Conservation (phyloP, 257 asterid genomes). For the Solanum sitiens region DNA sequence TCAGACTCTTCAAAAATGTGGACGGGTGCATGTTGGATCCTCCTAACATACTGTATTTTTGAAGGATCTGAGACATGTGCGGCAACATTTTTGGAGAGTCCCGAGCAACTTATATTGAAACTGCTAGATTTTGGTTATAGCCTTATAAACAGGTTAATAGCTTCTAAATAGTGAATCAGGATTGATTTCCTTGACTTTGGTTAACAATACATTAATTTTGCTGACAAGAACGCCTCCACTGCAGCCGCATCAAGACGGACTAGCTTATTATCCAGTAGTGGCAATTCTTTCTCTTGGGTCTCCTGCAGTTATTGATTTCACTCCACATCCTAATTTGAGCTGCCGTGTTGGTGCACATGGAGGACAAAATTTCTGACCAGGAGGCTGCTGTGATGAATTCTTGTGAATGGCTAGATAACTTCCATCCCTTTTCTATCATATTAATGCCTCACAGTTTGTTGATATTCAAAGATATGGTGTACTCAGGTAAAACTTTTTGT, state of each 20-base stretch:
- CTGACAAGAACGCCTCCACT: background rate
- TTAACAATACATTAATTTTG: slow-evolving; percentile 1
- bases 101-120: background rate
- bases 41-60: background rate
- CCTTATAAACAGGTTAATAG: background rate
- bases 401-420: slow-evolving; percentile 8
- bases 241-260: slow-evolving; percentile 96
- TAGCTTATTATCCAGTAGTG: slow-evolving; percentile 85
- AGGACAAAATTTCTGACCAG: slow-evolving; percentile 1
- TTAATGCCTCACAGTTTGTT: slow-evolving; percentile 90
- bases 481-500: slow-evolving; percentile 41
- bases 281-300: slow-evolving; percentile 91
- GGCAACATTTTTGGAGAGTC: background rate
- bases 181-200: background rate
- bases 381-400: slow-evolving; percentile 12
- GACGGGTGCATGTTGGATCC: rapidly evolving
- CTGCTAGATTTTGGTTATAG: background rate
- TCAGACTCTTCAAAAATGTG: background rate
- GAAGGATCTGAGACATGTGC: rapidly evolving
- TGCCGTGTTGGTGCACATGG: slow-evolving; percentile 7
- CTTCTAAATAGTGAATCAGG: background rate
- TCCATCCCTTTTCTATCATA: slow-evolving; percentile 50
- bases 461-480: slow-evolving; percentile 74
- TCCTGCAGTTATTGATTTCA: slow-evolving; percentile 79
- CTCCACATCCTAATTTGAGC: slow-evolving; percentile 53